Base-by-base conservation (phyloP, 345 rosid genomes). In the Mallotus nudiflorus region DNA sequence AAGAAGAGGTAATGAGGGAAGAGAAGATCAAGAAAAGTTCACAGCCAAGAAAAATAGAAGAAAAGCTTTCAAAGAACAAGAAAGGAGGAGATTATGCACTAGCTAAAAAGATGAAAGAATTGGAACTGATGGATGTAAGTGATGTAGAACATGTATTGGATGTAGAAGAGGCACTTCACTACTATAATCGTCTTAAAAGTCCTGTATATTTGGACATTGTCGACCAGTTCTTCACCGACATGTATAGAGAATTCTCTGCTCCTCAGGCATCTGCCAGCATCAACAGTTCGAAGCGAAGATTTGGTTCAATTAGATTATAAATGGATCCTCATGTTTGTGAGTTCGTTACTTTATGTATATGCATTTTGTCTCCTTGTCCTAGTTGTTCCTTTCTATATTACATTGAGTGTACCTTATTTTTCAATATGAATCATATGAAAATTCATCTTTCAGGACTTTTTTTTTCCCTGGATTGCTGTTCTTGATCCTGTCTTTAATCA, bases 181-280 rank as follows among this genome's bases (percentile, higher is more conserved):
- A 91, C 71, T 91, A 94, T 66, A 87, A 95, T 27, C 81, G 88
- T 60, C 93, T 91, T 58, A 84, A 72, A 78, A 91, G 98, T 64
- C 97, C 98, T 0, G 91, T 84, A 2, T 91, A 94, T 65, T 85
- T 87, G 42, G 96, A 84, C 74, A 87, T 94, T 56, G 98, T 90
- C 28, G 92, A 91, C 83, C 81, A 74, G 70, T 95, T 95, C 84
- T 91, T 94, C 82, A 80, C 76, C 35, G 91, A 89, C 53, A 87
- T 92, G 92, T 85, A 86, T 74, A 72, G 81, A n/a, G 97, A 95
- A 72, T 80, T 88, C 82, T 78, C 90, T 44, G 80, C 68, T 69
- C 85, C 92, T 0, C 89, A 69, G 53, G 68, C 85, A 44, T 22
- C 87, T 60, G 75, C 71, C 42, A 81, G 69, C 71, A 69, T 72